Conservation (phyloP, 2,329 filamentous ascomycete genomes). For the Stenocarpella maydis region DNA sequence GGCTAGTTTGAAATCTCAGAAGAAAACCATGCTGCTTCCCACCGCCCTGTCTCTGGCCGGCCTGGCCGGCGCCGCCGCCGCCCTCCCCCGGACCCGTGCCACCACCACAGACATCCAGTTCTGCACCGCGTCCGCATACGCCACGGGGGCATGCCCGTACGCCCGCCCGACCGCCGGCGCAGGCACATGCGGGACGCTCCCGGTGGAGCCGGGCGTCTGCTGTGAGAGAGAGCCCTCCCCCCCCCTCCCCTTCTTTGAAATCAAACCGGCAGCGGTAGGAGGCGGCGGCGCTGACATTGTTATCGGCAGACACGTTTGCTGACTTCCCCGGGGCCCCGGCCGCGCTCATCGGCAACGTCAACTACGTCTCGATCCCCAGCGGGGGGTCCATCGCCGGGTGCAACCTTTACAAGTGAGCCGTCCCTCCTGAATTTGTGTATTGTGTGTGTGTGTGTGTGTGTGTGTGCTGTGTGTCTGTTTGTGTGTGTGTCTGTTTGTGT, state of each 20-base stretch:
- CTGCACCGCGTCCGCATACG: conserved; percentile 22
- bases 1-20: too few relatives aligned
- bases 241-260: too few relatives aligned
- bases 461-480: too few relatives aligned
- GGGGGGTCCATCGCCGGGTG: conserved; percentile 14
- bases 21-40: not conserved
- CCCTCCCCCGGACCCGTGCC: not conserved
- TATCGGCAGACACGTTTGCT: conserved; percentile 21
- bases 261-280: too few relatives aligned
- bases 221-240: too few relatives aligned
- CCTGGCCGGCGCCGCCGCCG: not conserved
- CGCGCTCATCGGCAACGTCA: conserved; percentile 9
- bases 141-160: conserved; percentile 26
- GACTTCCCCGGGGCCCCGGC: conserved; percentile 16
- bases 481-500: not conserved
- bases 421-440: too few relatives aligned
- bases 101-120: conserved; percentile 22
- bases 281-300: not conserved
- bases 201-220: conserved; percentile 11
- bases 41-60: not conserved
- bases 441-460: not conserved
- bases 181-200: conserved; percentile 21
- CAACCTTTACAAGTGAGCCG: conserved; percentile 29
- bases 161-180: conserved; percentile 28
- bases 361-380: conserved; percentile 25